phyloP scores from a whole-genome alignment of 176 grass and related monocot genomes.

The Eragrostis nindensis region DNA sequence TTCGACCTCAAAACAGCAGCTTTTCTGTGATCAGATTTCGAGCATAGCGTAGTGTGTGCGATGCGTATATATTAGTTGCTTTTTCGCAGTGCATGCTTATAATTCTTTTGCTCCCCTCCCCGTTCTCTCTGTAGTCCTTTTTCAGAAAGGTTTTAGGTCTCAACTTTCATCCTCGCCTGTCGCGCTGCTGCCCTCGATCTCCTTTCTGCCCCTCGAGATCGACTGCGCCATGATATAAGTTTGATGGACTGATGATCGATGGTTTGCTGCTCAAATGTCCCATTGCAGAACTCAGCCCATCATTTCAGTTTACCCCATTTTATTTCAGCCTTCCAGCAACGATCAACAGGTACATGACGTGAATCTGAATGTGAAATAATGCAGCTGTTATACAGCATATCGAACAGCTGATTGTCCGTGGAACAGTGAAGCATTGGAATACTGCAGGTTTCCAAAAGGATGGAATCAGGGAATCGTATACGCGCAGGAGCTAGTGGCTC shows the following conservation, averaged over 20 bases:
- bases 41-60: conserved; percentile 43
- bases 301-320: background rate
- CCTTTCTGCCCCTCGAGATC: conserved; percentile 64
- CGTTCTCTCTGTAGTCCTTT: conserved; percentile 55
- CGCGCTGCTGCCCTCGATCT: conserved; percentile 48
- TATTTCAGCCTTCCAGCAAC: background rate
- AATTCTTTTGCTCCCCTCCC: conserved; percentile 64
- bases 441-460: background rate
- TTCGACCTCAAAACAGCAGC: conserved; percentile 52
- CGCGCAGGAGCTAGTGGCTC: conserved; percentile 32
- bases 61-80: conserved; percentile 43
- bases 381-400: background rate
- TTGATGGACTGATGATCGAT: conserved; percentile 70
- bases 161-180: conserved; percentile 82
- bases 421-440: background rate
- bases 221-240: conserved; percentile 53
- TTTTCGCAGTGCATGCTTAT: conserved; percentile 70
- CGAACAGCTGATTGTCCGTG: background rate
- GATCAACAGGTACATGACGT: background rate
- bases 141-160: conserved; percentile 74
- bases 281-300: conserved; percentile 34
- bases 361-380: conserved; percentile 4
- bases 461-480: conserved; percentile 29
- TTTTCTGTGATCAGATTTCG: conserved; percentile 59
- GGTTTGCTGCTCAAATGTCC: conserved; percentile 13